Base-by-base conservation (phyloP, 2,329 filamentous ascomycete genomes). In the Fusarium praegraminearum region DNA sequence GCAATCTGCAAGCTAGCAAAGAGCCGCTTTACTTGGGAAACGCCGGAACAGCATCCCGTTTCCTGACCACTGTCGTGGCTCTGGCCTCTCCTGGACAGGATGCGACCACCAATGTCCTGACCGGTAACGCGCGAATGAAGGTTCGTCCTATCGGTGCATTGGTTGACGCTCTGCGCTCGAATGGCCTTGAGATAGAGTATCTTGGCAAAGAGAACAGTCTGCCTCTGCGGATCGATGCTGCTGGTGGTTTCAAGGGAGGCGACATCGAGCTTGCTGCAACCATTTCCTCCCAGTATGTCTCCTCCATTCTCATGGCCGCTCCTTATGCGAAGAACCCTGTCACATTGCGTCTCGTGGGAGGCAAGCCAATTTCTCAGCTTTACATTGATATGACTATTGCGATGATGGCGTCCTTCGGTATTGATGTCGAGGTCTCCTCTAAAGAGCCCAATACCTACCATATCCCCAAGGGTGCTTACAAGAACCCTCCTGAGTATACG, bases 371-470 rank as follows among this genome's bases (percentile, higher is more conserved):
- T 70, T 98, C 95, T 2, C 94, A 98, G 78, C 90, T 91, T 3
- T 99, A 99, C 79, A 98, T 99, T 75, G 94, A 99, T 78, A 98
- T 99, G 95, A 99, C 96, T 3, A 94, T 97, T 55, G 88, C 94
- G 18, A 99, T 99, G 95, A 99, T 99, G 96, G 87, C 87, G 57
- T 87, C 92, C 4, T 99, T 99, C 76, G 96, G 96, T 51, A 88
- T 99, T 41, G 79, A 89, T 40, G 96, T 98, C 15, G 85, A 89
- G 66, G 89, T 88, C 73, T 97, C 94, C 11, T 80, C 87, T 33
- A 91, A 88, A 5, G 94, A 98, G 75, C 87, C 91, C 46, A 91
- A 98, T 77, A 97, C 95, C 7, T 99, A 99, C 80, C 91, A 97
- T 78, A 97, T 99, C 59, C 96, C 96, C 3, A 90, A 92, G 76